These are phyloP conservation scores for Trametes cubensis DNA, from an alignment of 768 basidiomycete genomes.

Conservation along the genomic window DNA sequence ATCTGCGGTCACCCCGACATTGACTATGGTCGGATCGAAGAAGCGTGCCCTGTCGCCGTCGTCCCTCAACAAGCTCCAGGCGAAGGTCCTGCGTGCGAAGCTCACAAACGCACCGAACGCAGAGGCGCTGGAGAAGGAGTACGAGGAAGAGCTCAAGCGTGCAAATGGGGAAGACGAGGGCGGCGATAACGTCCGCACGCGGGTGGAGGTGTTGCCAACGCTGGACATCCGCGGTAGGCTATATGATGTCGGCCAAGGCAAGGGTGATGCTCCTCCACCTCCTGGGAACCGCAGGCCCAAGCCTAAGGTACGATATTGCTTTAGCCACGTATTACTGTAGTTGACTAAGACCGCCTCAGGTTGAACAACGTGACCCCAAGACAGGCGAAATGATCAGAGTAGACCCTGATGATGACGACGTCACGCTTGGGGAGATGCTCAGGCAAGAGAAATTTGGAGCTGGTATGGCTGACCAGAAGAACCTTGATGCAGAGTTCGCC, in stretches of 20 bases:
- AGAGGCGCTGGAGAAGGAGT: constrained; percentile 77
- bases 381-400: constrained; percentile 88
- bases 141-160: constrained; percentile 67
- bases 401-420: constrained; percentile 88
- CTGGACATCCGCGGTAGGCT: constrained; percentile 80
- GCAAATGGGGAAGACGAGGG: constrained; percentile 43
- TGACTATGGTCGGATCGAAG: constrained; percentile 32
- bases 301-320: constrained; percentile 51
- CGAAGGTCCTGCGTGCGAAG: constrained; percentile 89
- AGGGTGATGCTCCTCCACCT: constrained; percentile 50
- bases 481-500: constrained; percentile 89
- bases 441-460: constrained; percentile 91
- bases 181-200: constrained; percentile 50
- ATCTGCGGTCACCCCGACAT: constrained; percentile 80
- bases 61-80: constrained; percentile 90
- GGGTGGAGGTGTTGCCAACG: constrained; percentile 86
- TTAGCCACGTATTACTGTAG: no score
- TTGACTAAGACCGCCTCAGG: constrained; percentile 41
- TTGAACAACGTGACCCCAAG: constrained; percentile 88
- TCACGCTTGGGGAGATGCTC: constrained; percentile 87
- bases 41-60: constrained; percentile 65
- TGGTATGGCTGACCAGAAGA: constrained; percentile 88
- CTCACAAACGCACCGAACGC: constrained; percentile 83
- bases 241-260: constrained; percentile 90
- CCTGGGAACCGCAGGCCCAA: constrained; percentile 83